These are phyloP conservation scores for Daedalea quercina DNA, from an alignment of 768 basidiomycete species.

Conservation along the genomic window DNA sequence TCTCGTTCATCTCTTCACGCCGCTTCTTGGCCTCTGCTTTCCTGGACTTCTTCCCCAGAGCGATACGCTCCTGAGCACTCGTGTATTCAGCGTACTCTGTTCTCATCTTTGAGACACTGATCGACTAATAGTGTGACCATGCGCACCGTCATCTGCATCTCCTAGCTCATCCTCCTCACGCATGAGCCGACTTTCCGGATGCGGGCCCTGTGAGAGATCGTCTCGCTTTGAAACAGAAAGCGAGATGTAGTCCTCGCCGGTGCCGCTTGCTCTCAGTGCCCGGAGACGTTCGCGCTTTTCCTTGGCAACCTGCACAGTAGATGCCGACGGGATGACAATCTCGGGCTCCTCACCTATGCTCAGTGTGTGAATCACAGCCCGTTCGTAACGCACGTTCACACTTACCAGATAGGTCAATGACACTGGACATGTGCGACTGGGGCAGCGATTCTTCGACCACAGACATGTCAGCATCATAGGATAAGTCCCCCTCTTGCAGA, in stretches of 20 bases:
- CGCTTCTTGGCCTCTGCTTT: slow-evolving; percentile 64
- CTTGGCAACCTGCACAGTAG: slow-evolving; percentile 66
- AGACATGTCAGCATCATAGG: slow-evolving; percentile 45
- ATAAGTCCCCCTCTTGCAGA: slow-evolving; percentile 24
- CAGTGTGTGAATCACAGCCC: not conserved
- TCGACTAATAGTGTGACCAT: not conserved
- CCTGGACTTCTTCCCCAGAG: slow-evolving; percentile 74
- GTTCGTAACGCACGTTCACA: not conserved
- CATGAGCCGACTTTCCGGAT: slow-evolving; percentile 77
- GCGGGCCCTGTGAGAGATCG: slow-evolving; percentile 60
- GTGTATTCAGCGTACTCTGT: slow-evolving; percentile 84
- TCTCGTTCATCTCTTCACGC: slow-evolving; percentile 65
- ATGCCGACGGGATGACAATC: slow-evolving; percentile 59
- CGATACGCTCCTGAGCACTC: slow-evolving; percentile 80
- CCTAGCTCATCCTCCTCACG: slow-evolving; percentile 86
- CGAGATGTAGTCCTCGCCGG: slow-evolving; percentile 68
- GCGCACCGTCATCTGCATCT: slow-evolving; percentile 77
- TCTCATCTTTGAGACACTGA: not conserved
- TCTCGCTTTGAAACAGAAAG: slow-evolving; percentile 55
- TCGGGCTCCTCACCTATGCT: slow-evolving; percentile 31
- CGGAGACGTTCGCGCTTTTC: slow-evolving; percentile 69
- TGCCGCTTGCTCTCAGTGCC: slow-evolving; percentile 33
- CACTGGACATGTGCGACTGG: slow-evolving; percentile 23
- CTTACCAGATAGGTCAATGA: slow-evolving; percentile 26
- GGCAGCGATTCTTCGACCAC: slow-evolving; percentile 30